These are phyloP conservation scores for Fusarium drepaniforme DNA, from an alignment of 2,329 filamentous ascomycete genomes.

Conservation along the genomic window DNA sequence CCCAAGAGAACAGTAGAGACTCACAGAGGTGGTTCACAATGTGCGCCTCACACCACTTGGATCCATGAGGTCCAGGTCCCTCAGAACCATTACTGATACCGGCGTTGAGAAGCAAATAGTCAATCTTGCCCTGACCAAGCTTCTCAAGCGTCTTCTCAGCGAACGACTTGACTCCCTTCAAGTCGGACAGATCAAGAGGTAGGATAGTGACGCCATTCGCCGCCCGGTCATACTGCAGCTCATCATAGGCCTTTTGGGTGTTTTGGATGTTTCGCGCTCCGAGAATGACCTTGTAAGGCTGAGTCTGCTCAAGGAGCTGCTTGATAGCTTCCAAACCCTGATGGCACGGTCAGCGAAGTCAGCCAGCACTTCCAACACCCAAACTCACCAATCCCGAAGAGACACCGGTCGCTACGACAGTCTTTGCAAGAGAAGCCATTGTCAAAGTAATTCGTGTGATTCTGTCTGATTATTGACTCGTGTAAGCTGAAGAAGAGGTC, in stretches of 20 bases:
- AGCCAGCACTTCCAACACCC: too few relatives aligned
- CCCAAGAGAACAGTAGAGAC: conserved; percentile 15
- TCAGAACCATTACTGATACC: conserved; percentile 54
- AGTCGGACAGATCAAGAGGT: conserved; percentile 61
- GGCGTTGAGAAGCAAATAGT: conserved; percentile 65
- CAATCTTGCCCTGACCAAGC: conserved; percentile 56
- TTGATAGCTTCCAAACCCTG: conserved; percentile 67
- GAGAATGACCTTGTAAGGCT: conserved; percentile 62
- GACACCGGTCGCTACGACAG: conserved; percentile 62
- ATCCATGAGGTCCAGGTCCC: conserved; percentile 53
- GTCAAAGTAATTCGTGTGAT: neutral
- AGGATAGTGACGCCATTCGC: conserved; percentile 58
- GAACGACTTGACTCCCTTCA: conserved; percentile 60
- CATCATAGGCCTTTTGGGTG: conserved; percentile 57
- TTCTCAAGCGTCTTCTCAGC: conserved; percentile 57
- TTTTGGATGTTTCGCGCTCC: conserved; percentile 60
- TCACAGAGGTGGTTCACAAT: conserved; percentile 66
- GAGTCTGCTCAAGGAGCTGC: conserved; percentile 59
- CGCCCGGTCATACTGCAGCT: conserved; percentile 54
- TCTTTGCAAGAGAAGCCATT: conserved; percentile 59
- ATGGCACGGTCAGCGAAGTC: neutral
- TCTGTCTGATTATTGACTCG: neutral
- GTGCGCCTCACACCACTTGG: conserved; percentile 63
- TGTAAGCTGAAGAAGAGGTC: neutral
- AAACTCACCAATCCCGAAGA: conserved; percentile 61